Evolutionary conservation across 352 stramenopile species (phyloP).

Genomic region (Phytophthora macrochlamydospora): DNA sequence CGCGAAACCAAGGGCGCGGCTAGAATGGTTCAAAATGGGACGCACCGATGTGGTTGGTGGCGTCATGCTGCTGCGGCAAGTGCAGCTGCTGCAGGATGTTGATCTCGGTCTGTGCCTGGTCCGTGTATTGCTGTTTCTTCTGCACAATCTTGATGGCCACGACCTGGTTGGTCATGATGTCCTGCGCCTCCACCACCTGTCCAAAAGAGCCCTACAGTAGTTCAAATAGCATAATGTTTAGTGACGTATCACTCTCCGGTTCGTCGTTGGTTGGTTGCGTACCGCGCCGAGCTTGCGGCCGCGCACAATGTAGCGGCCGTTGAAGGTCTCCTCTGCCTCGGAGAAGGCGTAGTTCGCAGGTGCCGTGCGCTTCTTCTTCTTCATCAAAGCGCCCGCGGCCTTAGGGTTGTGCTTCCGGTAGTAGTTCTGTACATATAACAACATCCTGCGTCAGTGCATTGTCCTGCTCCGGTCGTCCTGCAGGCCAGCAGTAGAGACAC

Average conservation of each 20-base stretch:
- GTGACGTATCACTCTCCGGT: conserved; percentile 15
- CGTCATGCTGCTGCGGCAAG: conserved; percentile 60
- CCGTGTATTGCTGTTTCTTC: conserved; percentile 96
- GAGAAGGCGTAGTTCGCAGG: conserved; percentile 67
- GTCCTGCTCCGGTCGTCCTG: neutral
- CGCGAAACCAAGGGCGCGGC: conserved; percentile 7
- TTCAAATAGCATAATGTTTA: conserved; percentile 1
- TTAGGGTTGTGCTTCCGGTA: conserved; percentile 76
- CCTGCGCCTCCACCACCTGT: conserved; percentile 79
- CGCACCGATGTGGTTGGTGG: conserved; percentile 93
- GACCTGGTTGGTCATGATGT: conserved; percentile 77
- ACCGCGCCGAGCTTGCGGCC: conserved; percentile 79
- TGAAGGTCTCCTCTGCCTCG: conserved; percentile 66
- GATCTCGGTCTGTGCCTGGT: conserved; percentile 98
- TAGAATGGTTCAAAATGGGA: neutral
- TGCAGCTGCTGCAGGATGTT: conserved; percentile 93
- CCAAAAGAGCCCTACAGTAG: conserved; percentile 78
- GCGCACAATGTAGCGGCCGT: conserved; percentile 76
- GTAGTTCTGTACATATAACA: conserved; percentile 66
- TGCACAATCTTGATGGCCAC: conserved; percentile 99
- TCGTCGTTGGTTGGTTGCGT: conserved; percentile 10
- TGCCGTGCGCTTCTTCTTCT: conserved; percentile 64
- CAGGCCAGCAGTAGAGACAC: no score
- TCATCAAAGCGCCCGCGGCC: conserved; percentile 42
- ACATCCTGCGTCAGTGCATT: neutral